A percentile compares a stretch with the other conserved stretches of the same genome.
Conservation (phyloP, 1,284 basidiomycete genomes). For the Golubevia pallescens region DNA sequence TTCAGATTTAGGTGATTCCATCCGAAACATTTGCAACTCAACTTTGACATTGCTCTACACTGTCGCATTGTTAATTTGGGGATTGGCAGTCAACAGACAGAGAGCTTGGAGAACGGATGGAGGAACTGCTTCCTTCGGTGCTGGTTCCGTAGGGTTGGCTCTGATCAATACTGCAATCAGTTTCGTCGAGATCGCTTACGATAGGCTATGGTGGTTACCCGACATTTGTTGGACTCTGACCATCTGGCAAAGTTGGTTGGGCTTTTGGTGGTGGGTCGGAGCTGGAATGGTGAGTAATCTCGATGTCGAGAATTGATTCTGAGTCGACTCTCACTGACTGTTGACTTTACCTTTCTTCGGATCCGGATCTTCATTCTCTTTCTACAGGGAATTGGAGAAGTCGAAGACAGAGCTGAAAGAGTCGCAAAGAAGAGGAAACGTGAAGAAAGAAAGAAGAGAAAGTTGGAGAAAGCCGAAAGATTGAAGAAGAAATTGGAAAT, state of each 20-base stretch:
- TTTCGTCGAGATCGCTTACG: slow-evolving; percentile 58
- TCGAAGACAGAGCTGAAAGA: slow-evolving; percentile 47
- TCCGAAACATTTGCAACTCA: slow-evolving; percentile 93
- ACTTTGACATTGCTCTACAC: slow-evolving; percentile 93
- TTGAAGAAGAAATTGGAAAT: slow-evolving; percentile 26
- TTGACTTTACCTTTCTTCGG: too few species aligned
- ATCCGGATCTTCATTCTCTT: neutral
- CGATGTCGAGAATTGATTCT: too few species aligned
- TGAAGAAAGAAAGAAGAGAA: slow-evolving; percentile 21
- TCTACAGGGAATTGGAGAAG: slow-evolving; percentile 54
- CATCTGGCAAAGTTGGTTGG: slow-evolving; percentile 63
- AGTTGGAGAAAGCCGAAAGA: slow-evolving; percentile 36
- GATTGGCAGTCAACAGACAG: slow-evolving; percentile 82
- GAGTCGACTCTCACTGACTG: too few species aligned
- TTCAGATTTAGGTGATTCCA: slow-evolving; percentile 76
- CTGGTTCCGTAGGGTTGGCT: slow-evolving; percentile 56
- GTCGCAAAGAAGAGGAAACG: slow-evolving; percentile 25
- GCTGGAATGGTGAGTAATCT: slow-evolving; percentile 44
- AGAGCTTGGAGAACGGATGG: slow-evolving; percentile 90
- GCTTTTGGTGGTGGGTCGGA: slow-evolving; percentile 65
- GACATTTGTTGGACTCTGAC: slow-evolving; percentile 57
- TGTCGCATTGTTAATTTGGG: slow-evolving; percentile 88
- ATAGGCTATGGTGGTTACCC: slow-evolving; percentile 60
- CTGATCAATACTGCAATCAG: slow-evolving; percentile 54
- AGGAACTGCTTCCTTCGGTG: slow-evolving; percentile 91